Base-by-base conservation (phyloP, 2,329 filamentous ascomycete species). In the Beauveria sp. region DNA sequence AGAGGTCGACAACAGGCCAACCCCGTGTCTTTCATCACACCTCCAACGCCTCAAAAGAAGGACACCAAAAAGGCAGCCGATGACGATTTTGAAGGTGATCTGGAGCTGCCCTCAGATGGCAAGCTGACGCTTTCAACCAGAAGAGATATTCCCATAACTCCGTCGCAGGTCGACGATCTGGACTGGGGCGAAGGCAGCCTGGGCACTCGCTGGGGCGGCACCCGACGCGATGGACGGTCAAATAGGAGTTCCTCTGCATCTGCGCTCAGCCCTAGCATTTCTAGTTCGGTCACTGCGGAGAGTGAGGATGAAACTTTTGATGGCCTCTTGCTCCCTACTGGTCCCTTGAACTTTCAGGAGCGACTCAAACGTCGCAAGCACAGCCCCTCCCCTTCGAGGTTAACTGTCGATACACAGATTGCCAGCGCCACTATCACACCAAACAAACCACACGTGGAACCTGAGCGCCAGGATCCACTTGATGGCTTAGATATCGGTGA, bases 111-210 rank as follows among this genome's bases (percentile, higher is more conserved):
- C 3, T 80, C 81, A 1, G 81, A 87, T 67, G 83, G 86, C 46
- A 82, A 85, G 65, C 75, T 92, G 40, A 85, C 80, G 67, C 78
- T 92, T 40, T 85, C 85, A 8, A 84, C 80, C 46, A 79, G 77
- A 63, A 80, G 77, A 68, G 84, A 89, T 41, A 83, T 84, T 41
- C 83, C 86, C 22, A 85, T 83, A 68, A 86, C 85, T 3, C 84
- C 87, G 16, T 73, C 78, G 34, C 82, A 81, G 64, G 76, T 77
- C 55, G 91, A 96, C 57, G 92, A 96, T 64, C 86, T 96, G 67
- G 92, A 97, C 70, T 96, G 93, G 89, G 91, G 89, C 57, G 94
- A 97, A 75, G 92, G 92, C 60, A 97, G 92, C 71, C 80, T 97
- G 62, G 92, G 93, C 44, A 96, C 93, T 50, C 85, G 93, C 61